These are phyloP conservation scores for Kwoniella shivajii DNA, from an alignment of 1,284 basidiomycete species.

Conservation along the genomic window DNA sequence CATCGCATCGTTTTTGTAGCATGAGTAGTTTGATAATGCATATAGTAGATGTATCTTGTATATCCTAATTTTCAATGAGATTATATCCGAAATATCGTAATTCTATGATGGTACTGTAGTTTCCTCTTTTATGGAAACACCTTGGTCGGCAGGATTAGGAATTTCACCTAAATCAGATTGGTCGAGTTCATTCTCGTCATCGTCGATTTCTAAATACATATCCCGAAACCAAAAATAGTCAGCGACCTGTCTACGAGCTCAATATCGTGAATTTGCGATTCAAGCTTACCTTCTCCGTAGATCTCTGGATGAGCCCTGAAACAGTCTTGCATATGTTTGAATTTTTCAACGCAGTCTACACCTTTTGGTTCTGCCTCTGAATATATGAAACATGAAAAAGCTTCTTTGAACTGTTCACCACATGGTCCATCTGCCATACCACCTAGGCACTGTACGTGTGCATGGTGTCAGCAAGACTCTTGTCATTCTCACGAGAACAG, in stretches of 20 bases:
- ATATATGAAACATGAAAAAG: conserved; percentile 96
- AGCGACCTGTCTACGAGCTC: background rate
- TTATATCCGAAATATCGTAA: background rate
- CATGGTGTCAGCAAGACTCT: background rate
- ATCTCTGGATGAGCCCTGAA: conserved; percentile 94
- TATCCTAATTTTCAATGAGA: background rate
- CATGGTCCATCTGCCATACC: conserved; percentile 99
- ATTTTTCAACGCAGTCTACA: conserved; percentile 96
- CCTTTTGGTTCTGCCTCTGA: conserved; percentile 96
- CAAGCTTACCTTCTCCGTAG: conserved; percentile 79
- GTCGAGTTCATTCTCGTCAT: conserved; percentile 32
- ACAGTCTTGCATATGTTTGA: conserved; percentile 97
- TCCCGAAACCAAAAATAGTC: background rate
- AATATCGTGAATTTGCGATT: background rate
- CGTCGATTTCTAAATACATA: conserved; percentile 51
- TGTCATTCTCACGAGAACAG: too few species aligned
- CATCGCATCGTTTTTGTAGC: background rate
- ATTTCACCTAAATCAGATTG: background rate
- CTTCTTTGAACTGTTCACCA: conserved; percentile 88
- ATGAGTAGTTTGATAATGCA: conserved; percentile 19
- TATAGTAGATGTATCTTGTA: conserved; percentile 12
- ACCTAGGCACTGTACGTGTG: conserved; percentile 68
- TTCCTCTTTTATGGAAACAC: conserved; percentile 2
- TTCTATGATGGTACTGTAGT: background rate
- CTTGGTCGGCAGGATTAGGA: background rate